Evolutionary conservation across 2,329 filamentous ascomycete genomes (phyloP).

Genomic region (Pseudofabraea citricarpa): DNA sequence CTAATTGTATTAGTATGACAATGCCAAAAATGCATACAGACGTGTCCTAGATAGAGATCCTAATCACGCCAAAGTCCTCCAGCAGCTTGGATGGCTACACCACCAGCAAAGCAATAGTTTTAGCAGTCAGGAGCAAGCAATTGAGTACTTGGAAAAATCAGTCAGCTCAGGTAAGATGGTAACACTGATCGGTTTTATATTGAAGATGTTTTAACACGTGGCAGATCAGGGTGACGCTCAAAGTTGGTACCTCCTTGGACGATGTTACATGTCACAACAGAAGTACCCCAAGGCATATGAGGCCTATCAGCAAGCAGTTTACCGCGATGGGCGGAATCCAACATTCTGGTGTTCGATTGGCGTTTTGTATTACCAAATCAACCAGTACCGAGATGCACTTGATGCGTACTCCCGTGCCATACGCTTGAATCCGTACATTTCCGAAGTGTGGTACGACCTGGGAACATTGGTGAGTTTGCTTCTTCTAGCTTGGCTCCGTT

Average conservation of each 20-base stretch:
- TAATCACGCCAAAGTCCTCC: conserved; percentile 94
- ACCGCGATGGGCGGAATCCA: conserved; percentile 93
- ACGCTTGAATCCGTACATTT: conserved; percentile 94
- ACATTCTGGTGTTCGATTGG: conserved; percentile 99
- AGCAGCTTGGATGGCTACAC: conserved; percentile 96
- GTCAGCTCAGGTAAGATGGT: conserved; percentile 73
- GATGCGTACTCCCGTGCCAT: conserved; percentile 98
- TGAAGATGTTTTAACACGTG: conserved; percentile 28
- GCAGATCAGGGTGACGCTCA: conserved; percentile 90
- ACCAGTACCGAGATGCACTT: conserved; percentile 95
- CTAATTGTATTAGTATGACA: conserved; percentile 70
- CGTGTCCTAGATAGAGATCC: conserved; percentile 92
- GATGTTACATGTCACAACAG: conserved; percentile 99
- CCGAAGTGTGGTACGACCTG: conserved; percentile 98
- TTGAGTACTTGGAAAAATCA: conserved; percentile 95
- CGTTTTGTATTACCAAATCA: conserved; percentile 98
- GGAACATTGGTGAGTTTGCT: conserved; percentile 76
- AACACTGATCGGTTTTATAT: conserved; percentile 14
- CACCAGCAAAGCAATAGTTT: conserved; percentile 94
- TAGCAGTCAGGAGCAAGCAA: conserved; percentile 88
- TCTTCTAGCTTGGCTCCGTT: conserved; percentile 13
- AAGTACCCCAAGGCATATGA: conserved; percentile 99
- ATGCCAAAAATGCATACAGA: conserved; percentile 86
- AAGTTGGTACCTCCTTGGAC: conserved; percentile 96
- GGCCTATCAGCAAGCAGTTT: conserved; percentile 97